Evolutionary conservation across 2,329 filamentous ascomycete genomes (phyloP), one percentile per base, ranked within the genome.

Genomic region (Sarocladium kiliense): DNA sequence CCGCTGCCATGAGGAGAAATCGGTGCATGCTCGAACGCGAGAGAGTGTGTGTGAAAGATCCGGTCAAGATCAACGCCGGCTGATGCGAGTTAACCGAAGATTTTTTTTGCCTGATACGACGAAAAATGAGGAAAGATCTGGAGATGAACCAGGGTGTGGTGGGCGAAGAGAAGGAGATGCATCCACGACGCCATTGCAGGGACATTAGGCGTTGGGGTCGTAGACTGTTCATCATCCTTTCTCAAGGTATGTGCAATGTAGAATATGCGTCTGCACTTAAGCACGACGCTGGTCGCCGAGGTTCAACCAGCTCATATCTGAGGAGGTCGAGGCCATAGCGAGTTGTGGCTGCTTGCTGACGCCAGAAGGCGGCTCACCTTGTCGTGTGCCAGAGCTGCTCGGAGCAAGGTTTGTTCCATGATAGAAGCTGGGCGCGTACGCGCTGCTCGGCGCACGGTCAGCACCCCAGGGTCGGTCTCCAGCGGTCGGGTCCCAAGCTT

Each of bases 231-330:
- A 23, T 51, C 23, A 36, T 32, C 18, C 19, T 18, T 36, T 23
- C 5, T 51, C 27, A 25, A n/a, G 11, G 21, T 36, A 51, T 51
- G 47, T 51, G 47, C 27, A 36, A n/a, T 10, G 47, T 3, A 12
- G 25, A 21, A 11, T 49, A 9, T 32, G 26, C 21, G 27, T 14
- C n/a, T 10, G 9, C 30, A n/a, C n/a, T 51, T 16, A 51, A 16
- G 18, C n/a, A 51, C 63, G 66, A 41, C 64, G 59, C 36, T 68
- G 65, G 36, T 80, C 79, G 47, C 84, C 85, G 18, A 91, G 76
- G 64, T 91, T 91, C 59, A 92, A 71, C 88, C 88, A 92, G 70
- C 86, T 89, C 86, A 91, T 89, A 67, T 91, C 88, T 9, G 39
- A 44, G 12, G 79, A 77, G 6, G 73, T 74, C 25, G 75, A 67